Base-by-base conservation (phyloP, 192 early-diverging fungal genomes). In the Umbelopsis isabellina region DNA sequence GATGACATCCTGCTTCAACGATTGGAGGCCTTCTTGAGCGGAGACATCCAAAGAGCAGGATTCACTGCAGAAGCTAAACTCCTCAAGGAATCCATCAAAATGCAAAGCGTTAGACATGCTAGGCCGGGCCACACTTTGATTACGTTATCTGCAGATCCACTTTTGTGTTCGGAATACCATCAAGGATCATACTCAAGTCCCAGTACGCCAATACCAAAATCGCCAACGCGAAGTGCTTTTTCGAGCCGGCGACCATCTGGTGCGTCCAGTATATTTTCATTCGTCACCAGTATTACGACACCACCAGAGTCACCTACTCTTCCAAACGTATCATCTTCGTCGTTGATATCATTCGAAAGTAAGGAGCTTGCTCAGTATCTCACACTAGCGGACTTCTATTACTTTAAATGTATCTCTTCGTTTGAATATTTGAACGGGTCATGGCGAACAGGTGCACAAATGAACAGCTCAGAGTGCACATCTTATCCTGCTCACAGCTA, bases 11-110 rank as follows among this genome's bases (percentile, higher is more conserved):
- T 91, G 3, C 70, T 76, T 13, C 79, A 78, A 18, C 61, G 71
- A 21, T 53, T 92, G 2, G 74, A 76, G 45, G 70, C 55, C 9
- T 92, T 92, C 65, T 70, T 91, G 46, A 72, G 71, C 22, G 61
- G 75, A 13, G 80, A 86, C 37, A 75, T 82, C 22, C 68, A 66
- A 10, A 45, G 44, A 10, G 72, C 72, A 37, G 86, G 83, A 0
- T 90, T 87, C 53, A 58, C 41, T 2, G 64, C 55, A 12, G 86
- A 90, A 48, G 66, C 71, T 12, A 49, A 23, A 4, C 27, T 33
- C 1, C 66, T 77, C 16, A 55, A 52, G 25, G 49, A 69, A 23
- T 46, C 41, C 4, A 41, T 77, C 2, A 46, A 55, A 16, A 6
- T 61, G 11, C 55, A 61, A 61, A 12, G 55, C 15, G 25, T 33